Evolutionary conservation across 2,329 filamentous ascomycete genomes (phyloP), one percentile per base, ranked within the genome.

Genomic region (Catunica adiposa): DNA sequence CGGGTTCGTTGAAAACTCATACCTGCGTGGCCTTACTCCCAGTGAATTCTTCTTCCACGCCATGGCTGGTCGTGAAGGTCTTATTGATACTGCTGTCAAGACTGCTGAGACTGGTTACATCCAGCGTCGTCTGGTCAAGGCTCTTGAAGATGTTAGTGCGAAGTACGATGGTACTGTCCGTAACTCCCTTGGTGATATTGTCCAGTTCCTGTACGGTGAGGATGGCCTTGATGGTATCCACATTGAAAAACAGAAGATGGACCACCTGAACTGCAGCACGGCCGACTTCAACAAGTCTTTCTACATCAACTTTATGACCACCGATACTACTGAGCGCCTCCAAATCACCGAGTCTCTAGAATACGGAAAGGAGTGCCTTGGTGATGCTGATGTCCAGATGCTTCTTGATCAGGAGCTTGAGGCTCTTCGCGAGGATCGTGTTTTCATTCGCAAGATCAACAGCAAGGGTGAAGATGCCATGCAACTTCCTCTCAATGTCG

Each of bases 41-140:
- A 84, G 86, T 0, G 92, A 98, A 63, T 98, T 98, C 72, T 98
- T 96, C 74, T 98, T 98, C 78, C 92, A 98, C 78, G 92, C 92
- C 66, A 98, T 98, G 92, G 92, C 92, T 76, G 92, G 92, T 88
- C 83, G 92, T 74, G 92, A 98, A 72, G 92, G 92, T 94, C 77
- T 98, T 56, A 98, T 98, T 63, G 92, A 98, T 77, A 98, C 92
- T 54, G 92, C 92, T 62, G 94, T 98, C 71, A 98, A 98, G 78
- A 98, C 92, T 61, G 92, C 92, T 20, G 94, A 98, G 70, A 98
- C 94, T 57, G 92, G 92, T 71, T 98, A 98, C 68, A 98, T 98
- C 61, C 94, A 98, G 70, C 87, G 92, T 71, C 89, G 94, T 75
- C 78, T 98, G 48, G 92, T 98, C 65, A 98, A 98, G 71, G 94